Evolutionary conservation across 176 grass and related monocot species (phyloP).

Genomic region (Phragmites australis): DNA sequence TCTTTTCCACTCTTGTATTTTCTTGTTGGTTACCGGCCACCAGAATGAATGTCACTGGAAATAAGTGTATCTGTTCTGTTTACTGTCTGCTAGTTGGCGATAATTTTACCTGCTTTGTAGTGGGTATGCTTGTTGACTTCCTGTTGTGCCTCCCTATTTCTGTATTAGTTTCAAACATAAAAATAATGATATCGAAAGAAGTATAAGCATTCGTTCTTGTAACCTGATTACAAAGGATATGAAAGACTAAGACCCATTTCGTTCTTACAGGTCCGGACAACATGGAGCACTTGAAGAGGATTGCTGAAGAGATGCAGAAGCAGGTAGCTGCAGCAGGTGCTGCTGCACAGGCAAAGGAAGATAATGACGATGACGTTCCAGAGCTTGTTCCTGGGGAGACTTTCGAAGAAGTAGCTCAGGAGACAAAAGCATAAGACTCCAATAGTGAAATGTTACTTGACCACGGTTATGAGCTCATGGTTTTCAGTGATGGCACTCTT

Average conservation of each 20-base stretch:
- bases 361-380: constrained; percentile 86
- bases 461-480: constrained; percentile 37
- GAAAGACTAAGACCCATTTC: background rate
- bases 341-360: constrained; percentile 40
- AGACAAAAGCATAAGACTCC: constrained; percentile 55
- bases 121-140: background rate
- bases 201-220: background rate
- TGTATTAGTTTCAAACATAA: background rate
- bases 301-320: constrained; percentile 91
- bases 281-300: constrained; percentile 82
- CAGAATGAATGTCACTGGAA: background rate
- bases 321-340: constrained; percentile 59
- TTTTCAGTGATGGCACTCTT: constrained; percentile 44
- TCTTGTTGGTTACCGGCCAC: background rate
- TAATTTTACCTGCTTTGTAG: background rate
- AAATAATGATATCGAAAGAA: background rate
- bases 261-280: constrained; percentile 73
- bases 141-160: background rate
- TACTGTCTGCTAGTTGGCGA: background rate
- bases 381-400: constrained; percentile 85
- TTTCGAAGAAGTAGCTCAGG: constrained; percentile 78
- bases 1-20: background rate
- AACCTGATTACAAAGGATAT: background rate
- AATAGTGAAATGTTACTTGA: constrained; percentile 44
- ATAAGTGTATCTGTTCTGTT: background rate